Base-by-base conservation (phyloP, 345 rosid species). In the Leavenworthia alabamica region DNA sequence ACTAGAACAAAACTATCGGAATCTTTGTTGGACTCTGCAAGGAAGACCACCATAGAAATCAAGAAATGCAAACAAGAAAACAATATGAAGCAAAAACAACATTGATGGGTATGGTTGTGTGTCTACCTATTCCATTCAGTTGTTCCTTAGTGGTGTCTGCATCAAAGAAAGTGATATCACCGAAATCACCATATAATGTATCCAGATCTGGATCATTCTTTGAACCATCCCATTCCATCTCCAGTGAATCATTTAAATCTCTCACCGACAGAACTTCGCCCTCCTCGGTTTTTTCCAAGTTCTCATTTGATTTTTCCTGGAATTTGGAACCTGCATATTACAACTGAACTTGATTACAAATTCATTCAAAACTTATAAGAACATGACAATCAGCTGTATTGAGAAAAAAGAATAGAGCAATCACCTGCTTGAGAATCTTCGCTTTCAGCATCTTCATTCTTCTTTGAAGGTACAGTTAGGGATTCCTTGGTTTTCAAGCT, bases 401-500 rank as follows among this genome's bases (percentile, higher is more conserved):
- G 7, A 19, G n/a, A 0, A 51, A 45, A 11, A 40, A 32, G 45
- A 39, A 19, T 19, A 6, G 19, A 39, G 44, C 27, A 19, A 48
- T 48, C 41, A 64, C 75, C 65, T 24, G 31, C 36, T 2, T 40
- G 24, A 2, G 48, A 60, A 31, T 32, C 36, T 45, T 36, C 57
- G 3, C 17, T 40, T 29, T 66, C 56, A 23, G 37, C 22, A 47
- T 47, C 42, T 11, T 68, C 56, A 1, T 45, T 40, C 57, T 61
- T 70, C 43, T 68, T 68, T 24, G 47, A 35, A 35, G 67, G 31
- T n/a, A 42, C 53, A 26, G 13, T 41, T 37, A 58, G 55, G 15
- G 63, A 17, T 69, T 15, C 72, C 60, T 70, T 70, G 32, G 77
- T 79, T 20, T 78, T 80, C 74, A 93, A 73, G 70, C 77, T 72